A percentile compares a stretch with the other conserved stretches of the same genome.
These are phyloP conservation scores for Beauveria bassiana DNA, from an alignment of 2,329 filamentous ascomycete genomes.

Conservation along the genomic window DNA sequence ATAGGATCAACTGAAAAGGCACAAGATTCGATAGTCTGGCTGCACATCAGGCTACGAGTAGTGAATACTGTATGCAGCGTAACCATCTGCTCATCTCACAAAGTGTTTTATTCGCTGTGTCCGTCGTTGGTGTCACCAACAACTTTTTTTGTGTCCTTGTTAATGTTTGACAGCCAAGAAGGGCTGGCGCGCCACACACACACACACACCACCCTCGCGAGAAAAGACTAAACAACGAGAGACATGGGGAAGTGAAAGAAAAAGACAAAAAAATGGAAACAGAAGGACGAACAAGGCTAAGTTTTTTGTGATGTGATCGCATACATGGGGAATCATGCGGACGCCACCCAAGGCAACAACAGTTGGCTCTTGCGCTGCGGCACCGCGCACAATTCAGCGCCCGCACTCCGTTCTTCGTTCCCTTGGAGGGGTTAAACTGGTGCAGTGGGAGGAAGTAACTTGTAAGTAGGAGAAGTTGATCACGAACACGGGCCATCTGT, in stretches of 20 bases:
- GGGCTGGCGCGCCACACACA: neutral
- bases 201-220: neutral
- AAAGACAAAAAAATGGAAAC: too few relatives aligned
- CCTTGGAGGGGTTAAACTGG: too few relatives aligned
- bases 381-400: neutral
- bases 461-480: too few relatives aligned
- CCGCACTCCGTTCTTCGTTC: neutral
- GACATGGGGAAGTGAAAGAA: too few relatives aligned
- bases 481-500: too few relatives aligned
- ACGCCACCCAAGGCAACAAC: neutral
- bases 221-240: neutral
- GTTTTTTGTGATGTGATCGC: too few relatives aligned
- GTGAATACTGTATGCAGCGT: neutral
- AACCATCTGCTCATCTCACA: neutral
- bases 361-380: neutral
- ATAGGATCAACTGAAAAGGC: too few relatives aligned
- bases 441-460: too few relatives aligned
- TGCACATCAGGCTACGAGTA: neutral
- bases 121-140: neutral
- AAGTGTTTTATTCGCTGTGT: neutral
- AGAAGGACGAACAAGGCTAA: too few relatives aligned
- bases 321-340: neutral
- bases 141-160: neutral
- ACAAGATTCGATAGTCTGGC: neutral
- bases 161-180: conserved; percentile 1